Evolutionary conservation across 352 stramenopile species (phyloP).

Genomic region (Globisporangium echinulatum): DNA sequence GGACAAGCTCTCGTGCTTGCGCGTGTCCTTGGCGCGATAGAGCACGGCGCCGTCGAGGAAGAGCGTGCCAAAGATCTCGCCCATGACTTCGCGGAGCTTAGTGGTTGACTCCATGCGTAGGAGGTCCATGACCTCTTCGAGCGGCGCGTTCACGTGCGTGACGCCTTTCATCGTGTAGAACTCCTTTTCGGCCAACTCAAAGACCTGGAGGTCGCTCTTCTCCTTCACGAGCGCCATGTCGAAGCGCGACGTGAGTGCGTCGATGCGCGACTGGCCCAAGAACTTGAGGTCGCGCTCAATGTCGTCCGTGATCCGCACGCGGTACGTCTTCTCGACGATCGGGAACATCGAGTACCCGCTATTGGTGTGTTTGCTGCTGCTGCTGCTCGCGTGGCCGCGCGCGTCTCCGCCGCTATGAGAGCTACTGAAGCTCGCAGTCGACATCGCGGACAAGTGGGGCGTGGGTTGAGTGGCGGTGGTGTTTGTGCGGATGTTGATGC

Average conservation of each 20-base stretch:
- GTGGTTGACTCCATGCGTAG: slow-evolving; percentile 65
- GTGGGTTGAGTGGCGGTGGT: not conserved
- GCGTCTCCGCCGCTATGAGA: slow-evolving; percentile 17
- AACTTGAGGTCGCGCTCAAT: slow-evolving; percentile 83
- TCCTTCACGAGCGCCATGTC: slow-evolving; percentile 77
- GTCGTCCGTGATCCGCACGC: slow-evolving; percentile 65
- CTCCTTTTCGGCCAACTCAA: slow-evolving; percentile 72
- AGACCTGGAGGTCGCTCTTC: slow-evolving; percentile 63
- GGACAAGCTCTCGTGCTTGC: slow-evolving; percentile 61
- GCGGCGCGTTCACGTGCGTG: slow-evolving; percentile 52
- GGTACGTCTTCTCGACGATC: slow-evolving; percentile 81
- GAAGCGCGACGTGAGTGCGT: slow-evolving; percentile 74
- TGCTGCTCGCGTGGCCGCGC: slow-evolving; percentile 1
- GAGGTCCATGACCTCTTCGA: slow-evolving; percentile 80
- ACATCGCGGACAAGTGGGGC: slow-evolving; percentile 8
- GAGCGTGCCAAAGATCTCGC: slow-evolving; percentile 75
- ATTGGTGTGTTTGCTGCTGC: slow-evolving; percentile 5
- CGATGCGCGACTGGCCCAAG: slow-evolving; percentile 73
- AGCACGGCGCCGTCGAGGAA: slow-evolving; percentile 78
- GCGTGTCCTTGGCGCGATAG: slow-evolving; percentile 50
- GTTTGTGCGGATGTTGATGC: not conserved
- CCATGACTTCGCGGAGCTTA: slow-evolving; percentile 70
- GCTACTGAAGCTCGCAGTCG: slow-evolving; percentile 16
- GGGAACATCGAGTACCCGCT: slow-evolving; percentile 75
- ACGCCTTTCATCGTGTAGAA: slow-evolving; percentile 86